Base-by-base conservation (phyloP, 2,329 filamentous ascomycete species). In the Trichoderma aggressivum region DNA sequence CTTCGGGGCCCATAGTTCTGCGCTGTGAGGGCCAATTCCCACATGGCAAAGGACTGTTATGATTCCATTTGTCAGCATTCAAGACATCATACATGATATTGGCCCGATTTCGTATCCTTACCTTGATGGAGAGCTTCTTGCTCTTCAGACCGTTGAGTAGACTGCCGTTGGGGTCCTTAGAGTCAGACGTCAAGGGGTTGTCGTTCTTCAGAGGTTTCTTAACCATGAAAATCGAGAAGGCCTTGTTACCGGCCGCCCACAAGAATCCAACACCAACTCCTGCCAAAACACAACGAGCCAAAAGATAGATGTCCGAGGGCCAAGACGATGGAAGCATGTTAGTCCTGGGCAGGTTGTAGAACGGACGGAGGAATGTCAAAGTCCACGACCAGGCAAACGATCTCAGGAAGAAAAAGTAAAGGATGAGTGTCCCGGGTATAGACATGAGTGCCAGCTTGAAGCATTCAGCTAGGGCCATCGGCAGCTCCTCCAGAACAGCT, bases 131-230 rank as follows among this genome's bases (percentile, higher is more conserved):
- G 10, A 93, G 86, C 80, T 95, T 96, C 82, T 94, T 96, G 74
- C 91, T 91, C 79, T 91, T 94, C 59, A 98, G 81, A 0, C 95
- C 95, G 70, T 90, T 94, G 62, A 98, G 80, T 32, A 98, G 85
- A 78, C 93, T 97, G 43, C 94, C 94, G 77, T 97, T 98, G 1
- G 95, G 93, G 80, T 98, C 94, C 78, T 93, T 96, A 18, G 94
- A 93, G 75, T 95, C 92, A 21, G 88, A 87, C 0, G 94, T 97
- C 70, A 98, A 87, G 5, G 94, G 94, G 76, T 91, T 88, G n/a
- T 88, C 91, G 75, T 92, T 92, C 83, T 97, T 97, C 68, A 97
- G 79, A 0, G 95, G 95, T 75, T 92, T 89, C 79, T 92, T 91
- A 30, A 90, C 89, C 77, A 97, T 88, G 80, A 94, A 94, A n/a